Evolutionary conservation across 2,329 filamentous ascomycete species (phyloP), one percentile per base, ranked within the genome.

Genomic region (Verticillium alfalfae): DNA sequence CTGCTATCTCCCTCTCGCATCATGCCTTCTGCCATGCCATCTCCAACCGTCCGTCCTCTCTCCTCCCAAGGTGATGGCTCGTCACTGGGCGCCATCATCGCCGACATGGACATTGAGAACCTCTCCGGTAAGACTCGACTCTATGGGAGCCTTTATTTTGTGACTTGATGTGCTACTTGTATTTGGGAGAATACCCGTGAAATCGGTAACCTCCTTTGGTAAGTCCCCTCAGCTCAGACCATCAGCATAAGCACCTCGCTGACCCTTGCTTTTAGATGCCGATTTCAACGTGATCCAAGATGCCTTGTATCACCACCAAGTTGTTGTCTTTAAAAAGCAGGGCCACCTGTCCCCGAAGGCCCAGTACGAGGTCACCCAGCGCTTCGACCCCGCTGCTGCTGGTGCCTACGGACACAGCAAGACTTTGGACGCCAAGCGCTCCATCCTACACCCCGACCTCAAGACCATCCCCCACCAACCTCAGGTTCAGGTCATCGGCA

Each of bases 391-490:
- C 0, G 69, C 78, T 2, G 83, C 84, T 6, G 81, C 82, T 1
- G 80, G 81, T 15, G 82, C 81, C 15, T 93, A 93, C 73, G 90
- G 90, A 16, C 90, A 93, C 71, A 90, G 89, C 70, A 91, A 89
- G 75, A 90, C 88, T 0, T 78, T 91, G 57, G 89, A 92, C 67
- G 77, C 78, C 34, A 82, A 82, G 71, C 83, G 81, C 58, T 84
- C 80, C 61, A 86, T 93, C 68, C 81, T 93, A 18, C 89, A 93
- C 70, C 90, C 90, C 0, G 91, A 93, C 67, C 80, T 93, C 18
- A 92, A 93, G 77, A 93, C 90, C 0, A 85, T 93, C 52, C 90
- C 90, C 0, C 87, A 91, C 67, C 90, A 93, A 71, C 89, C 90
- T 0, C 89, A 93, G 65, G 74, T 75, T 1, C 90, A 93, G 69